These are phyloP conservation scores for Harringtonia aguacate DNA, from an alignment of 2,329 filamentous ascomycete genomes.

Conservation along the genomic window DNA sequence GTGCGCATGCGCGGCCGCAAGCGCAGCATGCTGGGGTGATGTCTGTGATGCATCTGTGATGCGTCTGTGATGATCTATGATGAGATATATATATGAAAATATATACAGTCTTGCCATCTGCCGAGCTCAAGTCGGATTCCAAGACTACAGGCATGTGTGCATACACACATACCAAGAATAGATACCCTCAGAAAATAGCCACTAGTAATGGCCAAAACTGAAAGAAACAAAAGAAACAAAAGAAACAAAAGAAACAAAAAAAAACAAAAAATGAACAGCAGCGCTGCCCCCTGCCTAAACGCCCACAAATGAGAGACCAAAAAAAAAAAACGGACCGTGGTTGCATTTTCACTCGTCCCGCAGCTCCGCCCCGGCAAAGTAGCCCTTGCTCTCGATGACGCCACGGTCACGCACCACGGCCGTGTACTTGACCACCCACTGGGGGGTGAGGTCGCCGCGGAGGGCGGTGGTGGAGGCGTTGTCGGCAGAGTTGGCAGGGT, in stretches of 20 bases:
- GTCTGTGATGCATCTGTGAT: no score
- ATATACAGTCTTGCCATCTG: no score
- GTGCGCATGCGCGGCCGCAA: constrained; percentile 91
- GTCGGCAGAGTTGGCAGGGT: no score
- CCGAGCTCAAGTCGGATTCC: no score
- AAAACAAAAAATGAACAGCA: background rate
- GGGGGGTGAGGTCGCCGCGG: constrained; percentile 67
- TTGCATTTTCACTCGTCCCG: constrained; percentile 27
- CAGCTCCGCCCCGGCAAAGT: constrained; percentile 79
- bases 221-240: constrained; percentile 3
- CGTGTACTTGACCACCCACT: constrained; percentile 97
- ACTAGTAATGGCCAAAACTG: background rate
- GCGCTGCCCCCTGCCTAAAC: no score
- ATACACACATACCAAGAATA: constrained; percentile 2
- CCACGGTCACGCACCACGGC: constrained; percentile 88
- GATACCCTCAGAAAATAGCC: background rate
- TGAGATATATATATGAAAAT: no score
- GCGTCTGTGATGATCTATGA: no score
- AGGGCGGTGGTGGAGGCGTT: no score
- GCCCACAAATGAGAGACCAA: no score
- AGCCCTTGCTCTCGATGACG: constrained; percentile 97
- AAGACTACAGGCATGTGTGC: no score
- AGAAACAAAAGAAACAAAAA: background rate
- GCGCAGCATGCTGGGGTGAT: constrained; percentile 88
- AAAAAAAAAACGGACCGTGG: no score